Evolutionary conservation across 73 alveolate species (phyloP).

Genomic region (Stentor coeruleus): DNA sequence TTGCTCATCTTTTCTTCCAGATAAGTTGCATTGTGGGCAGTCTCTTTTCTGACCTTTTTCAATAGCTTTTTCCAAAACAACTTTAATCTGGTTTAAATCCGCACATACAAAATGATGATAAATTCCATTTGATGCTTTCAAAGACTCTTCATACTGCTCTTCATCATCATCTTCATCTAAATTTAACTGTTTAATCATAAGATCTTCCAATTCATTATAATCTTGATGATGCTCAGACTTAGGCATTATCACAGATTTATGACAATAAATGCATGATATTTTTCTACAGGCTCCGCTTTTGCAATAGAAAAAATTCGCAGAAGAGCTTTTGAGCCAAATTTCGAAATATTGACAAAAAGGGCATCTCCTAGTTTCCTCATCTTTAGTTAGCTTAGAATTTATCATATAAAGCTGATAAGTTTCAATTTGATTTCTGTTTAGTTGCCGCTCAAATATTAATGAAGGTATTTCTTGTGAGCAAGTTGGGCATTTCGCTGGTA

Average conservation of each 20-base stretch:
- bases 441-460: slow-evolving; percentile 22
- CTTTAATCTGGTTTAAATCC: slow-evolving; percentile 22
- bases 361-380: slow-evolving; percentile 28
- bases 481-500: slow-evolving; percentile 28
- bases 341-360: slow-evolving; percentile 40
- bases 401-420: not conserved
- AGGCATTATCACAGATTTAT: not conserved
- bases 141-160: not conserved
- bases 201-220: not conserved
- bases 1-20: slow-evolving; percentile 41
- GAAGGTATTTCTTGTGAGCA: not conserved
- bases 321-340: slow-evolving; percentile 9
- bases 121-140: not conserved
- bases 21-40: slow-evolving; percentile 37
- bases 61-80: slow-evolving; percentile 17
- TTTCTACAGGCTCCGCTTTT: slow-evolving; percentile 1
- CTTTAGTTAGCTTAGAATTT: not conserved
- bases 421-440: not conserved
- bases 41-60: slow-evolving; percentile 31
- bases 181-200: slow-evolving; percentile 7
- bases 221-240: not conserved
- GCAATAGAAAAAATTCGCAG: slow-evolving; percentile 35
- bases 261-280: slow-evolving; percentile 21
- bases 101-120: slow-evolving; percentile 22
- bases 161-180: slow-evolving; percentile 2